A percentile compares a stretch with the other conserved stretches of the same genome.
These are phyloP conservation scores for Pythium plurisporium DNA, from an alignment of 352 stramenopile species.

Conservation along the genomic window DNA sequence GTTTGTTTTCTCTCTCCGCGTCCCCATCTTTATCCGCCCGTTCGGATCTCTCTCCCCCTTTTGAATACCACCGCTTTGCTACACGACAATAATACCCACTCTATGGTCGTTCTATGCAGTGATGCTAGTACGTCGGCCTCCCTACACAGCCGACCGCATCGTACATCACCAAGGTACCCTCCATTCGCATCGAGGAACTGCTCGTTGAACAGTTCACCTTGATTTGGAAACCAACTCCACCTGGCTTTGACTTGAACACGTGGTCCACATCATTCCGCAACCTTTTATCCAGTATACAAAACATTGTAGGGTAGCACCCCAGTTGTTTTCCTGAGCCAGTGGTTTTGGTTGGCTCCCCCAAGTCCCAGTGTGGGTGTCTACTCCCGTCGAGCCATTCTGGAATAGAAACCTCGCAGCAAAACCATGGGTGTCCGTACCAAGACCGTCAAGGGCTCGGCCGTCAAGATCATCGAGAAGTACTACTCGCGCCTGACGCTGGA, in stretches of 20 bases:
- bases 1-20: not conserved
- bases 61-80: too few relatives aligned
- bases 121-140: too few relatives aligned
- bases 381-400: too few relatives aligned
- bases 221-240: not conserved
- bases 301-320: not conserved
- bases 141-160: too few relatives aligned
- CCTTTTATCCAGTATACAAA: too few relatives aligned
- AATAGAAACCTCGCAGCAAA: slow-evolving; percentile 24
- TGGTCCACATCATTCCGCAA: not conserved
- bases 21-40: not conserved
- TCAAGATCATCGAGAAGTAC: slow-evolving; percentile 99
- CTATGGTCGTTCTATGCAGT: too few relatives aligned
- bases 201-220: not conserved
- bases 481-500: slow-evolving; percentile 99
- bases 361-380: not conserved
- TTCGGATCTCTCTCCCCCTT: not conserved
- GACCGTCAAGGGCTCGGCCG: slow-evolving; percentile 99
- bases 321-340: not conserved
- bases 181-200: not conserved
- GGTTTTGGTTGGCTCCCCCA: slow-evolving; percentile 11
- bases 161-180: too few relatives aligned
- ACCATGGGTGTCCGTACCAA: slow-evolving; percentile 99
- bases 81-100: too few relatives aligned
- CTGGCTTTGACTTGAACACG: not conserved